Evolutionary conservation across 768 basidiomycete genomes (phyloP).

Genomic region (Asterophora parasitica): DNA sequence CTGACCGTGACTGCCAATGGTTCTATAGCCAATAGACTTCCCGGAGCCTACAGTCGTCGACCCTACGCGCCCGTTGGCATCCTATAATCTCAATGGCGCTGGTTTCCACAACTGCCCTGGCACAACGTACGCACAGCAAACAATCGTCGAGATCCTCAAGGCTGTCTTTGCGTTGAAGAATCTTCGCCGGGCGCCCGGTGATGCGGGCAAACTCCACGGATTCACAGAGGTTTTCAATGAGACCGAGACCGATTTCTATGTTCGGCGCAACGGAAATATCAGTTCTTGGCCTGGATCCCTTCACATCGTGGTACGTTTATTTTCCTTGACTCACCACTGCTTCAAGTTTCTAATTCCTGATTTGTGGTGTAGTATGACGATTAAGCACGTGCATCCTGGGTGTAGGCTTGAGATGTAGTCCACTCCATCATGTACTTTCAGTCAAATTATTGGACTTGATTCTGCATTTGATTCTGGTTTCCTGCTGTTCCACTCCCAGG

Average conservation of each 20-base stretch:
- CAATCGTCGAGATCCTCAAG: slow-evolving; percentile 40
- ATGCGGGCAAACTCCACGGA: slow-evolving; percentile 34
- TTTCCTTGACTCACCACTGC: no score
- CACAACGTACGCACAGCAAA: slow-evolving; percentile 28
- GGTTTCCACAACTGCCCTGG: slow-evolving; percentile 41
- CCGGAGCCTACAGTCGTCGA: slow-evolving; percentile 35
- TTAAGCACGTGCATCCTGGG: no score
- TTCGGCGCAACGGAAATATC: slow-evolving; percentile 28
- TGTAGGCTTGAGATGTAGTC: no score
- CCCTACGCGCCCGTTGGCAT: slow-evolving; percentile 29
- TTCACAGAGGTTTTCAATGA: slow-evolving; percentile 27
- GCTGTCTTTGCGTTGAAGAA: slow-evolving; percentile 40
- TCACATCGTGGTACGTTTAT: slow-evolving; percentile 25
- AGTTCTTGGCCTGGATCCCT: slow-evolving; percentile 36
- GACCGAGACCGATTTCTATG: slow-evolving; percentile 32
- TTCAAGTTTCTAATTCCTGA: no score
- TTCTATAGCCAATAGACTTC: slow-evolving; percentile 38
- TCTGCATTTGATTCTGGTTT: no score
- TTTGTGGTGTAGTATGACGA: background rate
- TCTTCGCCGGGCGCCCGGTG: slow-evolving; percentile 42
- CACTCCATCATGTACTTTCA: no score
- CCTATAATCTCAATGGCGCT: slow-evolving; percentile 27
- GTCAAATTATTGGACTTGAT: no score
- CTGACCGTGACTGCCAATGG: no score
- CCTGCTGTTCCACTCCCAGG: no score